Conservation (phyloP, 1,284 basidiomycete genomes). For the Cerioporus squamosus region DNA sequence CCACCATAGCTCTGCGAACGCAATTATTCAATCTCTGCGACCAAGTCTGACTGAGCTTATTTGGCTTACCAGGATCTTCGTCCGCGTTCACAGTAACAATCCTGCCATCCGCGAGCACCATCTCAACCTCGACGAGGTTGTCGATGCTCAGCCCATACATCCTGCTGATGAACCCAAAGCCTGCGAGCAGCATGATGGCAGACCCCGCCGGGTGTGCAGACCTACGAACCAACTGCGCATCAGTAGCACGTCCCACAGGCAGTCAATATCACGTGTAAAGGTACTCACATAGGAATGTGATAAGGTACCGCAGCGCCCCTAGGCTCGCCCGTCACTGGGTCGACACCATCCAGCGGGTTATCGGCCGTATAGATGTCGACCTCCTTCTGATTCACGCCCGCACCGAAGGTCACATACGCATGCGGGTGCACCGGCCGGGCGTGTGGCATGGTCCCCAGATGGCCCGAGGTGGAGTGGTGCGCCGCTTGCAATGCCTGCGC, state of each 20-base stretch:
- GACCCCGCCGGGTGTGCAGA: constrained; percentile 80
- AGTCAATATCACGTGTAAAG: constrained; percentile 1
- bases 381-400: constrained; percentile 82
- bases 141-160: constrained; percentile 86
- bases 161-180: constrained; percentile 88
- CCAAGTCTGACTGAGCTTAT: not conserved
- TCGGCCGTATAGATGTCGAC: constrained; percentile 77
- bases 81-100: constrained; percentile 74
- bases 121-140: constrained; percentile 84
- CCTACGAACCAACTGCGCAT: constrained; percentile 39
- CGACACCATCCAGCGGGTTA: constrained; percentile 61
- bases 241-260: not conserved
- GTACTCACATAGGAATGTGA: constrained; percentile 78
- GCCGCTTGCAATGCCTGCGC: not conserved
- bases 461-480: constrained; percentile 5
- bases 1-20: constrained; percentile 82
- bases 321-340: constrained; percentile 44
- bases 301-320: constrained; percentile 67
- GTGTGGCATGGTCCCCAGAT: constrained; percentile 14
- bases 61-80: constrained; percentile 60
- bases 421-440: constrained; percentile 63
- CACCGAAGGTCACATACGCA: constrained; percentile 82
- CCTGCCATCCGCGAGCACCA: constrained; percentile 81
- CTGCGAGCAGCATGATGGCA: constrained; percentile 84
- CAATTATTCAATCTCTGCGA: not conserved